phyloP scores from a whole-genome alignment of 257 asterid species.

The Solanum chilense region DNA sequence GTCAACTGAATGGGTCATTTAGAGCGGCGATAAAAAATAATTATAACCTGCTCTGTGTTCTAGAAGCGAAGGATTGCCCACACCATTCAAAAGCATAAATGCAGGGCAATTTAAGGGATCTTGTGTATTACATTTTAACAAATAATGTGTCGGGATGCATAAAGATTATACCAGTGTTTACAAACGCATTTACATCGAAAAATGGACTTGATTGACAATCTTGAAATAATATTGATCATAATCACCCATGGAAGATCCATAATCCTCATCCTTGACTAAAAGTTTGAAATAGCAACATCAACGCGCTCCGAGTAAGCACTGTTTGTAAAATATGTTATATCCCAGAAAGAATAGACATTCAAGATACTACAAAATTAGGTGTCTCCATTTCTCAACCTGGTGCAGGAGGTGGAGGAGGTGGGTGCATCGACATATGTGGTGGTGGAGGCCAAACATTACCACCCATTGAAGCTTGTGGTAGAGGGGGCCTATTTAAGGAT shows the following conservation, averaged over 20 bases:
- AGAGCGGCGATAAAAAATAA: not conserved
- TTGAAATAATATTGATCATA: not conserved
- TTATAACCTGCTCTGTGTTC: not conserved
- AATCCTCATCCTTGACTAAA: not conserved
- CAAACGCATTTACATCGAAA: not conserved
- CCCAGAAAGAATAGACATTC: not conserved
- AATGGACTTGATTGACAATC: not conserved
- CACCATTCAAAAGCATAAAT: not conserved
- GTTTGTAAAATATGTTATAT: not conserved
- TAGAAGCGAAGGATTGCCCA: not conserved
- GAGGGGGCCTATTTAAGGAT: conserved; percentile 48
- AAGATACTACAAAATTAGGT: not conserved
- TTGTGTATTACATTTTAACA: not conserved
- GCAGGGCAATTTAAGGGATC: not conserved
- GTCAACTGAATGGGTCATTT: not conserved
- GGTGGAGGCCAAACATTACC: not conserved
- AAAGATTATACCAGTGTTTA: not conserved
- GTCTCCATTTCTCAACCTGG: not conserved
- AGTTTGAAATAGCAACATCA: too few relatives aligned
- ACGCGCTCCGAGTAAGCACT: too few relatives aligned
- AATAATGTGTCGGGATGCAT: not conserved
- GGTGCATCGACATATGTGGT: not conserved
- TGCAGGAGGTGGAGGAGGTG: not conserved
- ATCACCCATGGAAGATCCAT: not conserved
- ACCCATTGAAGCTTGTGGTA: conserved; percentile 51